phyloP scores from a whole-genome alignment of 2,329 filamentous ascomycete species.

The Hypoxylon sp. region DNA sequence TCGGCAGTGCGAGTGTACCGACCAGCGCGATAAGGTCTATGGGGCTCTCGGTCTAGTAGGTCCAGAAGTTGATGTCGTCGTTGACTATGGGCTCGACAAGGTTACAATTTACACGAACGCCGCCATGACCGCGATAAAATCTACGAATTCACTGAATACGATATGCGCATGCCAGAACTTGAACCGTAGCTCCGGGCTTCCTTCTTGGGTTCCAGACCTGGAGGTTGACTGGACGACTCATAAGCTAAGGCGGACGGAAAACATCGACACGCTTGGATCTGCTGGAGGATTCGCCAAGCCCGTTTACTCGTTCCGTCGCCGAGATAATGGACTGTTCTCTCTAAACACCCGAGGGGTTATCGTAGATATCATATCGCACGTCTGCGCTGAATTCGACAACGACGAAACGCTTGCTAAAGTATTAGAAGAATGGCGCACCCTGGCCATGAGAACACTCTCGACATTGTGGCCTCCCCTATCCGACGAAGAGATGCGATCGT shows the following conservation, averaged over 20 bases:
- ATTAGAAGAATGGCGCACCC: slow-evolving; percentile 10
- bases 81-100: slow-evolving; percentile 20
- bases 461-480: slow-evolving; percentile 3
- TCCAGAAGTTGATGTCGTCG: slow-evolving; percentile 4
- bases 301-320: slow-evolving; percentile 3
- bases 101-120: slow-evolving; percentile 14
- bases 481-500: slow-evolving; percentile 13
- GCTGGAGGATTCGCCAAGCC: slow-evolving; percentile 15
- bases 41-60: slow-evolving; percentile 15
- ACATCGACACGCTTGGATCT: slow-evolving; percentile 15
- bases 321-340: not conserved
- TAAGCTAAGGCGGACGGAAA: slow-evolving; percentile 15
- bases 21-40: slow-evolving; percentile 26
- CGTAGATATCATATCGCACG: slow-evolving; percentile 10
- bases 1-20: slow-evolving; percentile 25
- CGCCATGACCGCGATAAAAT: slow-evolving; percentile 13
- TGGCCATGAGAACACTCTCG: slow-evolving; percentile 15
- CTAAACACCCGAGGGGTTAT: slow-evolving; percentile 10
- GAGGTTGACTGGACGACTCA: slow-evolving; percentile 10
- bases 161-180: slow-evolving; percentile 17
- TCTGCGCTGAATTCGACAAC: slow-evolving; percentile 2
- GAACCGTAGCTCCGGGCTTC: slow-evolving; percentile 2
- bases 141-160: slow-evolving; percentile 14
- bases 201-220: slow-evolving; percentile 19
- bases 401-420: slow-evolving; percentile 7